These are phyloP conservation scores for Setomelanomma holmii DNA, from an alignment of 2,329 filamentous ascomycete species.

Conservation along the genomic window DNA sequence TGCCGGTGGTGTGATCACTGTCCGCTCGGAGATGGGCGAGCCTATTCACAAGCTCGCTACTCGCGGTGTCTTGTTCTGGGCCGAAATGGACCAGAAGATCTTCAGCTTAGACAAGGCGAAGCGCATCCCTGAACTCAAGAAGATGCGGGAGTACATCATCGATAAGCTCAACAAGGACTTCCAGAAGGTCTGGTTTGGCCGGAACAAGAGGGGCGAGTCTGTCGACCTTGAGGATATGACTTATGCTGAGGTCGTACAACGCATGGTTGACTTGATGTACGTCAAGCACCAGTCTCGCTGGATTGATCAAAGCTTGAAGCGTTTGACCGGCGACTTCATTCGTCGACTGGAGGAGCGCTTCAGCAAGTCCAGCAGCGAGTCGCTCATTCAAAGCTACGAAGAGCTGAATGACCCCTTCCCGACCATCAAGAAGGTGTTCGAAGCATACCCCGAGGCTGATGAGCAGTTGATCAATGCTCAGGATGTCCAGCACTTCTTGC, in stretches of 20 bases:
- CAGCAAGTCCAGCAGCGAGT: slow-evolving; percentile 76
- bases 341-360: slow-evolving; percentile 97
- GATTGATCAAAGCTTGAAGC: slow-evolving; percentile 72
- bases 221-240: slow-evolving; percentile 59
- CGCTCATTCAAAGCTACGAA: slow-evolving; percentile 85
- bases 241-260: slow-evolving; percentile 54
- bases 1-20: slow-evolving; percentile 92
- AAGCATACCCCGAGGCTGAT: slow-evolving; percentile 84
- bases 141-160: slow-evolving; percentile 56
- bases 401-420: slow-evolving; percentile 85
- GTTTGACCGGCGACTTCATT: slow-evolving; percentile 92
- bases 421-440: slow-evolving; percentile 78
- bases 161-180: slow-evolving; percentile 57
- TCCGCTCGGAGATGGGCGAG: slow-evolving; percentile 98
- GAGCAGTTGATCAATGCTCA: slow-evolving; percentile 96
- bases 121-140: slow-evolving; percentile 51
- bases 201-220: slow-evolving; percentile 50
- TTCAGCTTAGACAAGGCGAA: slow-evolving; percentile 91
- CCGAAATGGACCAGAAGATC: slow-evolving; percentile 98
- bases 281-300: slow-evolving; percentile 54
- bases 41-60: slow-evolving; percentile 99
- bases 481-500: slow-evolving; percentile 95
- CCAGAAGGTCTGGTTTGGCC: slow-evolving; percentile 59
- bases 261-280: slow-evolving; percentile 57
- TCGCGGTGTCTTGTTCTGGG: slow-evolving; percentile 94